Percentiles rank a stretch among this genome's conserved stretches.
These are phyloP conservation scores for Citeromyces siamensis DNA, from an alignment of 1,139 yeast genomes.

Conservation along the genomic window DNA sequence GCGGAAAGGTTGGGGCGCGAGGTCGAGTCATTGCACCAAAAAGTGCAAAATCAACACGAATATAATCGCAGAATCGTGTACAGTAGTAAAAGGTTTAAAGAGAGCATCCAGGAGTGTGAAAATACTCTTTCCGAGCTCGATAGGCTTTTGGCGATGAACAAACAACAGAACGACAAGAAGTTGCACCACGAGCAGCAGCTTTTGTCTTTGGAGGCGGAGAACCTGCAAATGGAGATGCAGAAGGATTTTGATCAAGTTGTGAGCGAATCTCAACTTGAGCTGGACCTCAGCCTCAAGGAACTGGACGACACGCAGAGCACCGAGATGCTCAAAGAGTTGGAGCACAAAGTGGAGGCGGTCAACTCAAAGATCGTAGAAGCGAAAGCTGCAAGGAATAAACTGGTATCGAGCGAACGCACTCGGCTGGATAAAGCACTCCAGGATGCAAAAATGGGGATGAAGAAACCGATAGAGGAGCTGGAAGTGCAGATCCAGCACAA, in stretches of 20 bases:
- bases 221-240: background rate
- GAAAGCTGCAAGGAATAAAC: background rate
- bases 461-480: background rate
- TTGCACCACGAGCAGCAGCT: background rate
- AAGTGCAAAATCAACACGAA: background rate
- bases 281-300: background rate
- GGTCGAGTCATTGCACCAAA: background rate
- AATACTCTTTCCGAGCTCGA: background rate
- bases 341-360: background rate
- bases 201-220: background rate
- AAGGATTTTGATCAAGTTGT: conserved; percentile 2
- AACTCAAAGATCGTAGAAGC: background rate
- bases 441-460: background rate
- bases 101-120: background rate
- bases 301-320: background rate
- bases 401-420: background rate
- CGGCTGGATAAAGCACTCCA: background rate
- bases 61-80: background rate
- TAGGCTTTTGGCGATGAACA: conserved; percentile 1
- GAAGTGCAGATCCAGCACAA: background rate
- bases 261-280: conserved; percentile 1
- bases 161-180: background rate
- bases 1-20: background rate
- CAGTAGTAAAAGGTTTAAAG: background rate
- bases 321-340: background rate